Evolutionary conservation across 2,329 filamentous ascomycete species (phyloP).

Genomic region (Fusarium domesticum): DNA sequence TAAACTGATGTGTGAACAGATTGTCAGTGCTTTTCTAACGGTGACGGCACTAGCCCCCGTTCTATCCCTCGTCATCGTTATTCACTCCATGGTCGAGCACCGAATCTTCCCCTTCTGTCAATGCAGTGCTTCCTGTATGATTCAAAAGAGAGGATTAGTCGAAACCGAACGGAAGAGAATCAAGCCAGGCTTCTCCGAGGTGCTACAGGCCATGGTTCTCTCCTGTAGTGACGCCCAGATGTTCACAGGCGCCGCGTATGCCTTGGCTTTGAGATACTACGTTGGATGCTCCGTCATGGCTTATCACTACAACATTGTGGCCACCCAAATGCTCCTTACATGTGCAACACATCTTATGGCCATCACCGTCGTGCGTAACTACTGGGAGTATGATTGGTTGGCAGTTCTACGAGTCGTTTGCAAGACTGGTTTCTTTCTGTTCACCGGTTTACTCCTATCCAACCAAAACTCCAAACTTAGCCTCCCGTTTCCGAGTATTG

Average conservation of each 20-base stretch:
- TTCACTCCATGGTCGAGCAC: slow-evolving; percentile 6
- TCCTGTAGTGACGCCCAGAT: slow-evolving; percentile 13
- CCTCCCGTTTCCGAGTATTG: slow-evolving; percentile 3
- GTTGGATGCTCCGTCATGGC: slow-evolving; percentile 6
- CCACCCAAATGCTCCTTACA: slow-evolving; percentile 12
- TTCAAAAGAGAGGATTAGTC: background rate
- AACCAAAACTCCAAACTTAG: slow-evolving; percentile 5
- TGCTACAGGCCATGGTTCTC: slow-evolving; percentile 11
- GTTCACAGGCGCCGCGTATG: slow-evolving; percentile 11
- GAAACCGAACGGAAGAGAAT: background rate
- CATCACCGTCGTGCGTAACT: slow-evolving; percentile 7
- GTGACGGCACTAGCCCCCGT: slow-evolving; percentile 5
- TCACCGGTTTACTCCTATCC: slow-evolving; percentile 7
- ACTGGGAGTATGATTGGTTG: slow-evolving; percentile 10
- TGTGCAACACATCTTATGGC: slow-evolving; percentile 13
- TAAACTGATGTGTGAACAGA: background rate
- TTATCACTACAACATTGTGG: slow-evolving; percentile 13
- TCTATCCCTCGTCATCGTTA: slow-evolving; percentile 4
- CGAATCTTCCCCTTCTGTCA: slow-evolving; percentile 2
- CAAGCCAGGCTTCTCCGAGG: slow-evolving; percentile 6
- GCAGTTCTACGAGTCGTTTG: slow-evolving; percentile 4
- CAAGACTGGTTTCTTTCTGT: slow-evolving; percentile 8
- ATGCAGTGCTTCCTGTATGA: background rate
- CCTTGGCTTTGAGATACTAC: slow-evolving; percentile 7
- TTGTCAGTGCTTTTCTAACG: slow-evolving; percentile 4